Evolutionary conservation across 805 yeast genomes (phyloP), one percentile per base, ranked within the genome.

Genomic region (Helenozyma rhizophorensis): DNA sequence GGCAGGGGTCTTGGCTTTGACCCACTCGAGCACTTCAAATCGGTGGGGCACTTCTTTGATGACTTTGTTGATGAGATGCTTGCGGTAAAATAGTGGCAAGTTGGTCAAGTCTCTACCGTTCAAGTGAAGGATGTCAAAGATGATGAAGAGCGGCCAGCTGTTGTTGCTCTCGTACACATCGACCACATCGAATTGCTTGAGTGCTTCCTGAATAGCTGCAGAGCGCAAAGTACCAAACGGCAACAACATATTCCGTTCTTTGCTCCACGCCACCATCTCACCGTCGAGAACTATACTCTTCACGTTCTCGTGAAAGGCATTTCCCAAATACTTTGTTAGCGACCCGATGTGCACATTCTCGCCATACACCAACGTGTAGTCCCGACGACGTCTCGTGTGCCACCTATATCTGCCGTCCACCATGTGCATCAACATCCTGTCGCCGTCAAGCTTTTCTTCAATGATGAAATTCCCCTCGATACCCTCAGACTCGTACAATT

Each of bases 391-490:
- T 45, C 95, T 68, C 32, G 85, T 78, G 50, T 56, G 80, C 50
- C 69, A 80, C 39, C 63, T 65, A 51, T 72, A 73, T 4, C 45
- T 46, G 9, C 47, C 49, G 21, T 44, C 32, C 10, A 18, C 31
- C 61, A 78, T 75, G 53, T 90, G 98, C 28, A 88, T 44, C 33
- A 85, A 80, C 47, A 86, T 77, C 44, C 98, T 62, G 55, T 90
- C 97, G 3, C 97, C 98, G 56, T 90, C 97, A 61, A 88, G 72
- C 53, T 90, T 90, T 53, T 90, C 97, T 50, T 90, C 97, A 8
- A 90, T 76, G 32, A 69, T 71, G 48, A 87, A 86, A 27, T 54
- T 47, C 22, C 47, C 48, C 13, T 43, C 48, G 6, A 53, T 28
- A 2, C 35, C 34, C 22, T 39, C 27, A 1, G 28, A 17, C 2